Conservation (phyloP, 23 red algal species). For the Agarophyton chilense region DNA sequence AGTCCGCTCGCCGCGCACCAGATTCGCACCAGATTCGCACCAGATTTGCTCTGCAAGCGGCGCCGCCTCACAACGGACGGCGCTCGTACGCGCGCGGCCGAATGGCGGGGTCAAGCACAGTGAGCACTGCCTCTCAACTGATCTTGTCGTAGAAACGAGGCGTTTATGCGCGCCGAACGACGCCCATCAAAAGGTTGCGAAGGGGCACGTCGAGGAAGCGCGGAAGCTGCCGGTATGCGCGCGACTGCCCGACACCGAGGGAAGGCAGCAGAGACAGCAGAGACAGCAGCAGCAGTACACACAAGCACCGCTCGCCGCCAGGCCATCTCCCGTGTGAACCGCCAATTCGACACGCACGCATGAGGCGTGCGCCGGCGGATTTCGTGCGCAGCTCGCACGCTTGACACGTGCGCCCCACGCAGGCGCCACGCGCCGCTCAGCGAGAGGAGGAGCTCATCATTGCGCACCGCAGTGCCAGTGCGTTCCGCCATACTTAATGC, state of each 20-base stretch:
- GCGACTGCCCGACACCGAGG: no score
- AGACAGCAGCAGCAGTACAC: no score
- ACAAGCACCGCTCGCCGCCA: no score
- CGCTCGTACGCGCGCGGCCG: background rate
- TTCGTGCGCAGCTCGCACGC: background rate
- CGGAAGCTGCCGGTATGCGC: no score
- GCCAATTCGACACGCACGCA: background rate
- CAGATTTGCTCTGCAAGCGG: background rate
- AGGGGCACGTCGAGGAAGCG: no score
- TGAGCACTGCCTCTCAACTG: no score
- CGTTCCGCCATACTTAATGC: background rate
- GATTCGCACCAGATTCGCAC: no score
- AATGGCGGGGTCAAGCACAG: background rate
- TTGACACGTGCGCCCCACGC: background rate
- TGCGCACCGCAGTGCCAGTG: background rate
- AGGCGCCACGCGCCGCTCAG: background rate
- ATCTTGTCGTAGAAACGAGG: no score
- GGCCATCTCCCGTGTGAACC: no score
- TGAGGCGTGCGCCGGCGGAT: background rate
- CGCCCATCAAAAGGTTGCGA: no score
- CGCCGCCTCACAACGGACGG: background rate
- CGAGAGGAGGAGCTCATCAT: background rate
- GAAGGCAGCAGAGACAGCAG: no score
- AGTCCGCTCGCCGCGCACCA: background rate
- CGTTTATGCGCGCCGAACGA: no score